Evolutionary conservation across 176 grass and related monocot genomes (phyloP), one percentile per base, ranked within the genome.

Genomic region (Saccharum spontaneum): DNA sequence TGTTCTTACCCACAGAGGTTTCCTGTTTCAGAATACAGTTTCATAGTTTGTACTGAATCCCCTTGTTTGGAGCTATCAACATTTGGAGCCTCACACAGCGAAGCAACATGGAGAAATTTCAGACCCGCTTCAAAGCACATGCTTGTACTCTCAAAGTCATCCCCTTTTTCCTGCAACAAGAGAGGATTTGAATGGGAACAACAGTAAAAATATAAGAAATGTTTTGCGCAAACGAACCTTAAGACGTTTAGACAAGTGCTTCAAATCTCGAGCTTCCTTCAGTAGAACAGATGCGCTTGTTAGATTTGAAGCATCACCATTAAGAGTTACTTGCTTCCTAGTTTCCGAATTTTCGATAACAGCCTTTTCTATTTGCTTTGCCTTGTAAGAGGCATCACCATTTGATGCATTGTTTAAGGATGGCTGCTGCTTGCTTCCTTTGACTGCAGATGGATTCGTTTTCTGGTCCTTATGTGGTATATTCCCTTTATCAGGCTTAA

Each of bases 181-280:
- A 82, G 72, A 50, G 17, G 61, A 26, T 72, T 55, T 69, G 28
- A 71, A 43, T 76, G 44, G 67, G 64, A 78, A 85, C 20, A 86
- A 82, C 39, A 20, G 33, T 44, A 40, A 23, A 77, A 26, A 55
- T 50, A 65, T 43, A 6, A 82, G 43, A 16, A 76, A 78, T 61
- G 30, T 62, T 79, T 63, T 50, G 54, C 78, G 90, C 84, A 92
- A 81, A 73, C 82, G 81, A 81, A 98, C 96, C 96, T 98, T 95
- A 69, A 98, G 81, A 66, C 89, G 93, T 73, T 98, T 88, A 79
- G 93, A 94, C 69, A 83, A 79, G 57, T 95, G 93, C 49, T 98
- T 98, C 55, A 98, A 80, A 93, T 86, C 86, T 71, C 91, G 88
- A 84, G 96, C 96, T 87, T 98, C 96, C 81, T 95, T 98, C 85